Percentiles rank a stretch among this genome's conserved stretches.
phyloP scores from a whole-genome alignment of 164 flowering plant species.

The Vitis vinifera region DNA sequence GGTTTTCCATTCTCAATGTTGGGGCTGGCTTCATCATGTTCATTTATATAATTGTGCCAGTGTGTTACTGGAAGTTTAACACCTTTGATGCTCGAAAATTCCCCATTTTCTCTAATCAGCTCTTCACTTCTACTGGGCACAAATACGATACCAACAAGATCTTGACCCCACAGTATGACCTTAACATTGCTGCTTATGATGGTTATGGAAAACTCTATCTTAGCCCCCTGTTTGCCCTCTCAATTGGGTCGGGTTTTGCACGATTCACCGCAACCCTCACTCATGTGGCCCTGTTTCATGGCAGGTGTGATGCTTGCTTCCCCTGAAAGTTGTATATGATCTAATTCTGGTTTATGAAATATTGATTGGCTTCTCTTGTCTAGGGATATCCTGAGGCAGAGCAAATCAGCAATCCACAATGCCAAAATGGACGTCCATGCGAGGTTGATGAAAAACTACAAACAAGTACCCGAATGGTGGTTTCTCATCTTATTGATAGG shows the following conservation, averaged over 20 bases:
- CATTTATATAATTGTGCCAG: slow-evolving; percentile 78
- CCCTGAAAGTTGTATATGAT: neutral
- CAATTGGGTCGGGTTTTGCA: slow-evolving; percentile 91
- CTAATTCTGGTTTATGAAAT: neutral
- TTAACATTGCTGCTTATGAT: slow-evolving; percentile 66
- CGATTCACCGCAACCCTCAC: slow-evolving; percentile 83
- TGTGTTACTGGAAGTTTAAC: slow-evolving; percentile 88
- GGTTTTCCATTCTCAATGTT: slow-evolving; percentile 73
- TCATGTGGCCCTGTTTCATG: slow-evolving; percentile 87
- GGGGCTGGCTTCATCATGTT: slow-evolving; percentile 81
- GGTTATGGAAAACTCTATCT: slow-evolving; percentile 83
- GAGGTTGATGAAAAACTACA: slow-evolving; percentile 60
- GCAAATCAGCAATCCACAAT: slow-evolving; percentile 64
- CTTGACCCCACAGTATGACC: slow-evolving; percentile 78
- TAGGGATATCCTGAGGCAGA: slow-evolving; percentile 79
- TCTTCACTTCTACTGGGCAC: slow-evolving; percentile 67
- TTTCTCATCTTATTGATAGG: slow-evolving; percentile 51
- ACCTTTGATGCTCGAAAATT: slow-evolving; percentile 82
- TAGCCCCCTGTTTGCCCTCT: slow-evolving; percentile 85
- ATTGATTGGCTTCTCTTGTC: slow-evolving; percentile 13
- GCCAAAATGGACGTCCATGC: slow-evolving; percentile 75
- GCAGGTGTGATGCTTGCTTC: slow-evolving; percentile 45
- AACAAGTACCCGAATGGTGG: slow-evolving; percentile 87
- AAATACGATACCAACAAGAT: slow-evolving; percentile 76
- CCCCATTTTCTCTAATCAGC: slow-evolving; percentile 84